Percentiles rank a stretch among this genome's conserved stretches.
These are phyloP conservation scores for Artemisia princeps DNA, from an alignment of 140 eudicot species.

Conservation along the genomic window DNA sequence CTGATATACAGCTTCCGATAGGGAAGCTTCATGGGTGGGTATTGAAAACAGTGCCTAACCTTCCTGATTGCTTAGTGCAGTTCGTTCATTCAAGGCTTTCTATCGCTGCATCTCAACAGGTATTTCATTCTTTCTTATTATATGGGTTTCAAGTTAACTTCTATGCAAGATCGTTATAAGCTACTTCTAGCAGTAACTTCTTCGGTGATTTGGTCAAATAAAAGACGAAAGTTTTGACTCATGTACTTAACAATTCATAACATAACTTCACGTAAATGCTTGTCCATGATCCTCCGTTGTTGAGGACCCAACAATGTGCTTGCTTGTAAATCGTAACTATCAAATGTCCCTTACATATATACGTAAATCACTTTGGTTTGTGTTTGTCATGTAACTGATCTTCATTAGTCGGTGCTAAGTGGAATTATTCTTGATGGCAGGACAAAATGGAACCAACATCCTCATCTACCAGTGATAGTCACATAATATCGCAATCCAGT, in stretches of 20 bases:
- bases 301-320: too few species aligned
- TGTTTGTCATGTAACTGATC: too few species aligned
- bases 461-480: slow-evolving; percentile 33
- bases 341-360: too few species aligned
- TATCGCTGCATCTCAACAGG: slow-evolving; percentile 43
- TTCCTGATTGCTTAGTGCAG: slow-evolving; percentile 69
- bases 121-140: slow-evolving; percentile 17
- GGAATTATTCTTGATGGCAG: slow-evolving; percentile 30
- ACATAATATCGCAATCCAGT: slow-evolving; percentile 21
- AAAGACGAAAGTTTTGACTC: too few species aligned
- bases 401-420: slow-evolving; percentile 9
- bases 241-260: too few species aligned
- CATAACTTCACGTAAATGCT: too few species aligned
- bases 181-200: too few species aligned
- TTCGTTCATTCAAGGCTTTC: slow-evolving; percentile 52
- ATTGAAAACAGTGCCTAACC: slow-evolving; percentile 61
- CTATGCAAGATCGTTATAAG: background rate
- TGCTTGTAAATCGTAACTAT: too few species aligned
- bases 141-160: background rate
- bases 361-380: too few species aligned
- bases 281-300: too few species aligned
- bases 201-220: too few species aligned
- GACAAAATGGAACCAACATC: slow-evolving; percentile 46
- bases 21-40: slow-evolving; percentile 69
- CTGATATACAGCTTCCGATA: slow-evolving; percentile 49